Conservation (phyloP, 345 rosid species). For the Eucalyptus marginata region DNA sequence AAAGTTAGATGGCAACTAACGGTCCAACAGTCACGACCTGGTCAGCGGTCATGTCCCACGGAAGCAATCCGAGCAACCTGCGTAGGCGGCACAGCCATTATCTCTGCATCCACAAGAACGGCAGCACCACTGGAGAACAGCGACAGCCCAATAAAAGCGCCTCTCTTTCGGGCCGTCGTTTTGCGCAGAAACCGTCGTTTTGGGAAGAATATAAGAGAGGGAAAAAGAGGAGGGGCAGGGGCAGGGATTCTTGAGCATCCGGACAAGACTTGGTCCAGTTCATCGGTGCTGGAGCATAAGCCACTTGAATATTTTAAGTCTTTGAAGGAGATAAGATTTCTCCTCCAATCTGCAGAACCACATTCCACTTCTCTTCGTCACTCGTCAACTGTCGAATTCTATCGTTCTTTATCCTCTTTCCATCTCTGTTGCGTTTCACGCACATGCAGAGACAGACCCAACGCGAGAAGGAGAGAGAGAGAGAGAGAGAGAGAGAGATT, state of each 20-base stretch:
- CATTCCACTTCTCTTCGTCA: neutral
- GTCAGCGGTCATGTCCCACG: neutral
- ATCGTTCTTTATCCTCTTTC: neutral
- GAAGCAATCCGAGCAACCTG: neutral
- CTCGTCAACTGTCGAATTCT: neutral
- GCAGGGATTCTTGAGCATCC: neutral
- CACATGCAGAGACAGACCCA: neutral
- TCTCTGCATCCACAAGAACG: neutral
- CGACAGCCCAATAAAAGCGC: accelerated
- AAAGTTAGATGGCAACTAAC: neutral
- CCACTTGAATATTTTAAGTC: neutral
- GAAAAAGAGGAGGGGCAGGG: neutral
- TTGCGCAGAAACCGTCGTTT: neutral
- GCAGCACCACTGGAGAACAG: neutral
- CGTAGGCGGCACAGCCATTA: neutral
- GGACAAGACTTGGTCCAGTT: neutral
- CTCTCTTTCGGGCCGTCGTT: neutral
- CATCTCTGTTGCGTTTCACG: neutral
- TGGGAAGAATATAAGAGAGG: too few relatives aligned
- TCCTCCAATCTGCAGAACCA: neutral
- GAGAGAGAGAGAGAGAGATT: neutral
- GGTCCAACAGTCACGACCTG: neutral
- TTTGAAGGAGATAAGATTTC: neutral
- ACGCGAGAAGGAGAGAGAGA: neutral
- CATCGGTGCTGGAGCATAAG: neutral